Conservation (phyloP, 495 filamentous ascomycete genomes). For the Penicillium daleae region DNA sequence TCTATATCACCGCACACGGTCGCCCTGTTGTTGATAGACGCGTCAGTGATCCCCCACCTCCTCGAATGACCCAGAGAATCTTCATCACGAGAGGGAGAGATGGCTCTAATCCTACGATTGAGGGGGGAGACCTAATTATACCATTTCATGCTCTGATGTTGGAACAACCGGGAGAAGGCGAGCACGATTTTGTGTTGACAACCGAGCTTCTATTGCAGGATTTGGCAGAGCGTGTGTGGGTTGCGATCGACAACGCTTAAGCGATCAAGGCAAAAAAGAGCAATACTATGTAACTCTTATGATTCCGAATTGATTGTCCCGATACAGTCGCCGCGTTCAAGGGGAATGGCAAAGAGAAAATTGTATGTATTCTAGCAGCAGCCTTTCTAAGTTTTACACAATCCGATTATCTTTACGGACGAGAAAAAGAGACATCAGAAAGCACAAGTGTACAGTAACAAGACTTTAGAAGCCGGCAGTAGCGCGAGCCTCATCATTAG, state of each 20-base stretch:
- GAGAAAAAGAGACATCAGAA: neutral
- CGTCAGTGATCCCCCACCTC: neutral
- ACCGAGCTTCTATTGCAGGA: neutral
- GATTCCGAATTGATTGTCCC: too few species aligned
- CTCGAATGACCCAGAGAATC: neutral
- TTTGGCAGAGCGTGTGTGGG: neutral
- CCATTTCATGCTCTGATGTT: neutral
- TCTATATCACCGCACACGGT: neutral
- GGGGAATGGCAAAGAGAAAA: neutral
- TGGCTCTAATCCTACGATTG: neutral
- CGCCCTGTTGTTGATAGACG: neutral
- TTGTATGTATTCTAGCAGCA: constrained; percentile 1
- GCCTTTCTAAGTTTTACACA: neutral
- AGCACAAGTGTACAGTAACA: constrained; percentile 9
- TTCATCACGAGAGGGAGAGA: neutral
- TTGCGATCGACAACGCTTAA: neutral
- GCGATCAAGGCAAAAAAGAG: neutral
- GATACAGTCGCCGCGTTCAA: too few species aligned
- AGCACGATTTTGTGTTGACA: neutral
- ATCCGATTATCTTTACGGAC: constrained; percentile 16
- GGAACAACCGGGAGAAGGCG: neutral
- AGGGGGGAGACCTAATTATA: neutral
- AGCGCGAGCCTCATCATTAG: constrained; percentile 38
- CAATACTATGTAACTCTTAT: too few species aligned
- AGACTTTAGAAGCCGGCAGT: constrained; percentile 44